Evolutionary conservation across 2,329 filamentous ascomycete species (phyloP), one percentile per base, ranked within the genome.

Genomic region (Fusarium sp.): DNA sequence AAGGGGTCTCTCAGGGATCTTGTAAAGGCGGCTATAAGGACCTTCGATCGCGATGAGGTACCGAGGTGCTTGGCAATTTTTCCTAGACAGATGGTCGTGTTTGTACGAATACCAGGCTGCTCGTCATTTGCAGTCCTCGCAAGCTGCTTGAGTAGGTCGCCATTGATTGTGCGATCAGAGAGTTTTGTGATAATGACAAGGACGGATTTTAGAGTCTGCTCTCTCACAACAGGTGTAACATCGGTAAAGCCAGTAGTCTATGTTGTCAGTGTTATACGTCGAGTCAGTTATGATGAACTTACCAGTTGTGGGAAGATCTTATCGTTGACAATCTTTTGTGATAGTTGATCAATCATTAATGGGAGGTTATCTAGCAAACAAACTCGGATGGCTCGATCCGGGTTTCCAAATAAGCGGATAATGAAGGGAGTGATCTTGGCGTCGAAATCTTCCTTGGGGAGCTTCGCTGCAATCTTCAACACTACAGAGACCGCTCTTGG

Each of bases 61-160:
- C 94, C 93, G 2, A 99, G 84, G 74, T 97, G 92, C 74, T 94
- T 94, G 16, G 96, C 94, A 73, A 99, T 98, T 77, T 98, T 98
- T 24, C 96, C 96, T 1, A 99, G 83, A 78, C 95, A 98, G 59
- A 99, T 99, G 3, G 96, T 99, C 0, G 96, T 99, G 78, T 99
- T 99, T 11, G 96, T 99, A 67, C 96, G 89, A 71, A 99, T 99
- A 1, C 96, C 96, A 2, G 96, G 94, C 76, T 99, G 95, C 75
- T 98, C 96, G 69, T 99, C 96, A 74, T 98, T 99, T 47, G 96
- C 94, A 3, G 95, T 98, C 79, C 97, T 98, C 45, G 96, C 96
- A 29, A 99, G 86, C 76, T 97, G 92, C 74, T 92, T 92, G 24
- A 99, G 84, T 13, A 99, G 85, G 74, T 99, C 96, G 57, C 96